Percentiles rank a stretch among this genome's conserved stretches.
phyloP scores from a whole-genome alignment of 257 asterid species.

The Salvia hispanica region DNA sequence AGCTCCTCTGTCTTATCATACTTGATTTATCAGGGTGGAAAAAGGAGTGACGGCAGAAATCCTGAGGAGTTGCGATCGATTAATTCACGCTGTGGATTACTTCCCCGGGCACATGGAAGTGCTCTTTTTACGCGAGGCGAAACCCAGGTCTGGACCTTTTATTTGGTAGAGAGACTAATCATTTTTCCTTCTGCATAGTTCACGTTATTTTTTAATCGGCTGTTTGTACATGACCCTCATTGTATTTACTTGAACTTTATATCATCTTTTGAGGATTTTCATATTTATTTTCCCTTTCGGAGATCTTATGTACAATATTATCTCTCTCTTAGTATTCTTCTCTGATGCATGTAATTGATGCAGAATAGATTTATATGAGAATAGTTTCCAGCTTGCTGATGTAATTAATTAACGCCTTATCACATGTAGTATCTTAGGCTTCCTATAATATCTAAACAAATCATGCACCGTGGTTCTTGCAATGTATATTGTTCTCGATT shows the following conservation, averaged over 20 bases:
- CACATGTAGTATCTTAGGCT: not conserved
- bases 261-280: conserved; percentile 1
- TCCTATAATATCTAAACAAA: conserved; percentile 1
- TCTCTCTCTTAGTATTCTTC: conserved; percentile 10
- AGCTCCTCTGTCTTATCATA: conserved; percentile 21
- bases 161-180: conserved; percentile 28
- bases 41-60: conserved; percentile 89
- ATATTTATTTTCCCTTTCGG: not conserved
- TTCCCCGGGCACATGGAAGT: conserved; percentile 99
- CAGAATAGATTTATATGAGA: conserved; percentile 1
- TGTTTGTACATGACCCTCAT: conserved; percentile 21
- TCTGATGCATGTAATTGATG: conserved; percentile 3
- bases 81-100: conserved; percentile 80
- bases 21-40: conserved; percentile 66
- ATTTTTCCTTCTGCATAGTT: conserved; percentile 14
- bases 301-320: not conserved
- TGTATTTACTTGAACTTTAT: not conserved
- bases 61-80: conserved; percentile 75
- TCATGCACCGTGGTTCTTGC: conserved; percentile 1
- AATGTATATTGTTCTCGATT: not conserved
- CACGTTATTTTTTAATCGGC: conserved; percentile 13
- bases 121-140: conserved; percentile 98
- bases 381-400: not conserved
- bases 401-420: not conserved
- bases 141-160: conserved; percentile 71